Evolutionary conservation across 441 rosid species (phyloP), one percentile per base, ranked within the genome.

Genomic region (Pelargonium australe): DNA sequence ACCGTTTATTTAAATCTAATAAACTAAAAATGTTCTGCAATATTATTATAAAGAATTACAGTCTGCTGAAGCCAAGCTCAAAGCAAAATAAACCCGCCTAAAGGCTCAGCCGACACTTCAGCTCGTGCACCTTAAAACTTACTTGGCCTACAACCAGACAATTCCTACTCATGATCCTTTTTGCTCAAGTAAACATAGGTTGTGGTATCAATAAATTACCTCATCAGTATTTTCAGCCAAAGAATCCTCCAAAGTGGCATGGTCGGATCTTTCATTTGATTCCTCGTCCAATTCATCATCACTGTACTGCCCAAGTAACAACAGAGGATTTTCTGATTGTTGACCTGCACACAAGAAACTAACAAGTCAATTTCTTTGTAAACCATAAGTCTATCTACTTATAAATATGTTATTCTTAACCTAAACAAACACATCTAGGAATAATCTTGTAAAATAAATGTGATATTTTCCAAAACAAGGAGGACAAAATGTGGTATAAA

Each of bases 301-400:
- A 63, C 96, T 92, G 72, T 95, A 95, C 70, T 90, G 99, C 65
- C 93, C 98, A 69, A 95, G 97, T 72, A 95, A 83, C 67, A 84
- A 82, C 75, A 95, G 84, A 58, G 99, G 97, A 75, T 92, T 95
- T 72, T 82, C 88, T 47, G 79, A 80, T 63, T 79, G 81, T 72
- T 85, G 86, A 81, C 89, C 99, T 95, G 99, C 66, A 77, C 51
- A 88, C 63, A 81, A 75, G 70, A 82, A 25, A 77, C 47, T 72
- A 66, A 61, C 51, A 70, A 67, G 69, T 85, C 80, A 89, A 78
- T 73, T 68, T 64, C 82, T 70, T 72, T 57, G 66, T 70, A 55
- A 71, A 37, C 67, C 49, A 66, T 43, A 25, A 76, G 13, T 41
- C 17, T 57, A 65, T 37, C 65, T 40, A 63, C 69, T 62, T 47